Base-by-base conservation (phyloP, 192 early-diverging fungal genomes). In the Coemansia reversa region DNA sequence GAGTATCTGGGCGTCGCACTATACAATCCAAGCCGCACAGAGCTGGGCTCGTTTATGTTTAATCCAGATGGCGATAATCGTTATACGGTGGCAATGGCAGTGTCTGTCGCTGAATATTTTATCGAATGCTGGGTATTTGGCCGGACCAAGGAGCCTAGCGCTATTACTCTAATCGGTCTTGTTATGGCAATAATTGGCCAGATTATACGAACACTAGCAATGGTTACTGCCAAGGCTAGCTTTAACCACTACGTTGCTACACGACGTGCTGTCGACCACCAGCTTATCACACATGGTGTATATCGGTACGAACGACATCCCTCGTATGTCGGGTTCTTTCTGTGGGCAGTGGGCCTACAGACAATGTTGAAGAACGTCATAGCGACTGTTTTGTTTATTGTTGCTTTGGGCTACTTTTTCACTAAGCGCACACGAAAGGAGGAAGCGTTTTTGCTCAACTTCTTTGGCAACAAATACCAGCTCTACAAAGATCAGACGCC, bases 311-410 rank as follows among this genome's bases (percentile, higher is more conserved):
- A 96, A 69, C 87, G 96, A 22, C 96, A 98, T 67, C 96, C 96
- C 12, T 90, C 93, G 12, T 98, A 98, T 65, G 92, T 95, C 64
- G 94, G 91, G 28, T 98, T 96, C 72, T 97, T 92, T 66, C 90
- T 91, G 70, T 98, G 94, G 94, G 93, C 87, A 4, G 50, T 91
- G 11, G 86, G 88, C 22, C 85, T 90, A 18, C 94, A 97, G 65
- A 28, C 92, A 6, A 66, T 93, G 62, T 76, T 95, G 51, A 80
- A 82, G 42, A 98, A 98, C 72, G 91, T 91, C 0, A 60, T 97
- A 9, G 90, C 88, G 29, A 60, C 86, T n/a, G 59, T 85, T 8
- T 84, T 76, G 7, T 96, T 90, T 76, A 69, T 83, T 5, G 71
- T 70, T 4, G 91, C 73, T 7, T 56, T 98, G 16, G 70, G 85